Conservation (phyloP, 495 filamentous ascomycete species). For the Parmelia sp. region DNA sequence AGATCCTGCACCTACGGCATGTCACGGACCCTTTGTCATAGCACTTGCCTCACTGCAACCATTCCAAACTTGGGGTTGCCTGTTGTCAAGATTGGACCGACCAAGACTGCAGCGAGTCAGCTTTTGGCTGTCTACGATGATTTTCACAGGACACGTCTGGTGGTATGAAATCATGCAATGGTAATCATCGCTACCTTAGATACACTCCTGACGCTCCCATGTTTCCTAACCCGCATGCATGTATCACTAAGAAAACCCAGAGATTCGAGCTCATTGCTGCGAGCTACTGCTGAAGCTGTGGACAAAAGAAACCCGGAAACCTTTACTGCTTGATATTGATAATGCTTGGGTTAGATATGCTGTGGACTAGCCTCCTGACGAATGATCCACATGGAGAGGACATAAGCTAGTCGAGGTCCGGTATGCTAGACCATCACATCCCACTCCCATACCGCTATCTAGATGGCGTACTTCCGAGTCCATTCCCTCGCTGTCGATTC, state of each 20-base stretch:
- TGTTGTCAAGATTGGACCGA: not conserved
- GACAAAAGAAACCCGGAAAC: conserved; percentile 15
- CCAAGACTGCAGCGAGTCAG: not conserved
- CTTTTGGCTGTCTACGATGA: not conserved
- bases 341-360: conserved; percentile 11
- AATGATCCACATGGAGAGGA: not conserved
- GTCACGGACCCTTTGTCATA: not conserved
- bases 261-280: conserved; percentile 15
- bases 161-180: conserved; percentile 18
- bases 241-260: conserved; percentile 6
- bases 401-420: conserved; percentile 8
- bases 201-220: conserved; percentile 18
- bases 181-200: conserved; percentile 18
- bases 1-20: not conserved
- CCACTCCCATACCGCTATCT: conserved; percentile 23
- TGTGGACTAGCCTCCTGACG: conserved; percentile 12
- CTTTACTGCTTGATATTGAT: conserved; percentile 15
- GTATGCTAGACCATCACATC: not conserved
- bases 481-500: conserved; percentile 96
- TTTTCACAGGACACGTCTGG: not conserved
- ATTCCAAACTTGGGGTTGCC: not conserved
- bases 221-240: conserved; percentile 12
- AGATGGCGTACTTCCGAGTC: conserved; percentile 98
- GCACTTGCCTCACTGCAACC: not conserved
- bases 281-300: conserved; percentile 7